phyloP scores from a whole-genome alignment of 768 basidiomycete species.

The Punctularia strigosozonata region DNA sequence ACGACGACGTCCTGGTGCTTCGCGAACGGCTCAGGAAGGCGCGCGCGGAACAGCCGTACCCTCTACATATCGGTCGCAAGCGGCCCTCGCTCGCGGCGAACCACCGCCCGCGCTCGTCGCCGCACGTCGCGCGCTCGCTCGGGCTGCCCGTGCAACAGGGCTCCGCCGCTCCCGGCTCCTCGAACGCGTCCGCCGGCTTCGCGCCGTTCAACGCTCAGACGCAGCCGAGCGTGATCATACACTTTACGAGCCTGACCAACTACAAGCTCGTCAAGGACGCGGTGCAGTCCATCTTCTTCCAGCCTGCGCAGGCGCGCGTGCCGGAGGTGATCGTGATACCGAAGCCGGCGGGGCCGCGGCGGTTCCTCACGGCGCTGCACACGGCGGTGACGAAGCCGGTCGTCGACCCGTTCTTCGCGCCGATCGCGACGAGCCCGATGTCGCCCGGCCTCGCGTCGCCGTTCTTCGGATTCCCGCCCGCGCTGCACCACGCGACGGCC shows the following conservation, averaged over 20 bases:
- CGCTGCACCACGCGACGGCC: too few relatives aligned
- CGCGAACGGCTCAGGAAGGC: conserved; percentile 62
- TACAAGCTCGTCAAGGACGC: conserved; percentile 84
- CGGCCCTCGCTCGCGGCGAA: conserved; percentile 56
- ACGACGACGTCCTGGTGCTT: conserved; percentile 80
- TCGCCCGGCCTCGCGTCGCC: conserved; percentile 51
- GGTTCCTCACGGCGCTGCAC: conserved; percentile 85
- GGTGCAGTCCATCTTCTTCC: conserved; percentile 52
- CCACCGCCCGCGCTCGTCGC: conserved; percentile 72
- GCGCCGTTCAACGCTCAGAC: too few relatives aligned
- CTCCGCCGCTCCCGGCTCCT: conserved; percentile 16
- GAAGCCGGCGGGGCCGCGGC: conserved; percentile 91
- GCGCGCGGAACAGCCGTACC: conserved; percentile 41
- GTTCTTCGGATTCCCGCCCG: too few relatives aligned
- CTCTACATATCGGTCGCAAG: conserved; percentile 33
- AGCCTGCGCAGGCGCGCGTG: too few relatives aligned
- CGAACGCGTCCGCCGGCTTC: too few relatives aligned
- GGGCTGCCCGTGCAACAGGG: conserved; percentile 16
- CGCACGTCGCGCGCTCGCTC: conserved; percentile 55
- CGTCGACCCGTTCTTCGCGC: conserved; percentile 84
- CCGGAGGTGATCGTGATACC: conserved; percentile 96
- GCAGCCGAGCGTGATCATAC: conserved; percentile 50
- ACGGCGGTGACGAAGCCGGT: conserved; percentile 79
- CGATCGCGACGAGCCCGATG: conserved; percentile 88
- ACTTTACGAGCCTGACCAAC: conserved; percentile 85